Base-by-base conservation (phyloP, 805 yeast genomes). In the Metschnikowia aberdeeniae region DNA sequence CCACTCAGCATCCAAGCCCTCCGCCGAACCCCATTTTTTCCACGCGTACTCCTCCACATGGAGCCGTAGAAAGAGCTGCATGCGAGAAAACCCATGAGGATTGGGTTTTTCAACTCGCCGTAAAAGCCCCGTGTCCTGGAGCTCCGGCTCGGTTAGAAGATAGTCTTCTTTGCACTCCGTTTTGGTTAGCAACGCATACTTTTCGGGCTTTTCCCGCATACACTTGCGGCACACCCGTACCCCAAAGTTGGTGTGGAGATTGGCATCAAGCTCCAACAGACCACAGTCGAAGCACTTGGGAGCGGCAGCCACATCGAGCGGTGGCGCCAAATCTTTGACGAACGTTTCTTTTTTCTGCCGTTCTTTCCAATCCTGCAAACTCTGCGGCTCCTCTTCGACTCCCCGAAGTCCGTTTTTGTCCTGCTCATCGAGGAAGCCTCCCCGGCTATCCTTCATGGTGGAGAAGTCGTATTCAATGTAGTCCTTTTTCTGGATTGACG, bases 161-260 rank as follows among this genome's bases (percentile, higher is more conserved):
- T 93, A 93, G 66, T 93, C 99, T 55, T 86, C 92, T 34, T 82
- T 78, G 63, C 97, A 89, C 65, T 93, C 99, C 0, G 99, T 93
- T 66, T 93, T 93, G 6, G 99, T 93, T 42, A 93, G 66, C 17
- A 93, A 64, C 0, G 98, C 80, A 62, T 92, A 93, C 58, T 93
- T 93, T 33, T 93, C 96, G 0, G 97, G 96, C 19, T 67, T 66
- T 47, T 75, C 73, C 55, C 79, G 80, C 29, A 80, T 81, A 63
- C 99, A 93, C 42, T 76, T 71, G 41, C 84, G 78, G 63, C 99
- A 93, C 7, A 90, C 97, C 11, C 87, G 72, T 1, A 67, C 66
- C 26, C 84, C 68, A 67, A 90, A 93, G n/a, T 80, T 79, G 9
- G 83, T 76, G 56, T 68, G 78, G 34, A 89, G 59, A 42, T 86